phyloP scores from a whole-genome alignment of 768 basidiomycete genomes.

The Serendipita vermifera region DNA sequence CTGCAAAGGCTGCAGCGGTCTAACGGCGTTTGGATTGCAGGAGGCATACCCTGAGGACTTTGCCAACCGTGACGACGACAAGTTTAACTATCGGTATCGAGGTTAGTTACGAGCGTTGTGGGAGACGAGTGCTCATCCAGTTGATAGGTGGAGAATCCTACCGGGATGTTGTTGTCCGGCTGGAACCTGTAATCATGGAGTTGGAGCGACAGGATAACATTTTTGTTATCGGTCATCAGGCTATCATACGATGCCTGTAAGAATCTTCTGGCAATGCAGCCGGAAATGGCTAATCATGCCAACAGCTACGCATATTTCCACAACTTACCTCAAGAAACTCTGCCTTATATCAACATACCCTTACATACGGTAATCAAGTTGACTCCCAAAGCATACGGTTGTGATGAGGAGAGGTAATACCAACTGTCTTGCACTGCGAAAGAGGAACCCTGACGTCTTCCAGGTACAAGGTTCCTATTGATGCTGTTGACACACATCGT shows the following conservation, averaged over 20 bases:
- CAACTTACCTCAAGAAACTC: constrained; percentile 76
- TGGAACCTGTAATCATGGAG: constrained; percentile 99
- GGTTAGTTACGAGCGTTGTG: constrained; percentile 28
- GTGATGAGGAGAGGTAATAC: constrained; percentile 81
- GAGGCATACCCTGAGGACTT: constrained; percentile 96
- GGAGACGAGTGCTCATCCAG: neutral
- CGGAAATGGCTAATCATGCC: neutral
- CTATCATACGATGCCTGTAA: constrained; percentile 55
- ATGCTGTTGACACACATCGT: constrained; percentile 89
- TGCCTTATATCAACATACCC: constrained; percentile 97
- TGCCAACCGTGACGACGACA: constrained; percentile 95
- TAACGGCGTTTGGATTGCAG: constrained; percentile 27
- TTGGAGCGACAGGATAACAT: constrained; percentile 97
- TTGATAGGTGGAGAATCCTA: constrained; percentile 77
- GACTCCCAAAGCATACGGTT: constrained; percentile 96
- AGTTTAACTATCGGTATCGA: constrained; percentile 97
- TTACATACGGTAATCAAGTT: constrained; percentile 96
- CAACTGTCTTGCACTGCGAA: neutral
- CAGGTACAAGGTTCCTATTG: constrained; percentile 81
- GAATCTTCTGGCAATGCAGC: constrained; percentile 1
- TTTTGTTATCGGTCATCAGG: constrained; percentile 91
- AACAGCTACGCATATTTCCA: constrained; percentile 93
- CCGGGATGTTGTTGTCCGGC: constrained; percentile 84
- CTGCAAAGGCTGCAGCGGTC: neutral
- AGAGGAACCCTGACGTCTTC: neutral